Evolutionary conservation across 495 filamentous ascomycete genomes (phyloP), one percentile per base, ranked within the genome.

Genomic region (Penicillium pulvis): DNA sequence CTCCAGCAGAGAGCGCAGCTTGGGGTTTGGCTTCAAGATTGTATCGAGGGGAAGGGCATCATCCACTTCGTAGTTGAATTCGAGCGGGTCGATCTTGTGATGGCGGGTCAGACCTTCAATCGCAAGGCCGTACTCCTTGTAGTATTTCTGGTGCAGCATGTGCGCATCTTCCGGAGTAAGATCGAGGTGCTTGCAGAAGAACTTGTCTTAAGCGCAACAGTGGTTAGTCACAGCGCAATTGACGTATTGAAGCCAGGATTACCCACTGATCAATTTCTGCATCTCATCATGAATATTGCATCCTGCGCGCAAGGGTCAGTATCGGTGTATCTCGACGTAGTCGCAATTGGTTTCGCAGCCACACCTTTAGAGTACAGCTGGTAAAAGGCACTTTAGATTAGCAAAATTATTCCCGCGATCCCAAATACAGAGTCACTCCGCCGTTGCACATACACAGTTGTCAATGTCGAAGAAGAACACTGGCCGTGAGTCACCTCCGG

Each of bases 401-500:
- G 61, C 57, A 45, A 66, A 51, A 3, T 16, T 7, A 2, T 49
- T 16, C 12, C 2, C 4, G 23, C 19, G 7, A 28, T n/a, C 6
- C 14, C 42, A 31, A 17, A 10, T 30, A 24, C 23, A 24, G 9
- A 19, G 14, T 36, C 12, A 5, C 33, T 31, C 11, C 17, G 8
- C 35, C 14, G 53, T 49, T 23, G 20, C 17, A 82, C 84, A 60
- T 79, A 89, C 86, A 75, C 95, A 98, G 66, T 99, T 99, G 81
- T 99, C 95, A 70, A 99, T 97, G 67, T 99, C 95, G 61, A 92
- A 91, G 72, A 92, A 93, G 75, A 93, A 89, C 5, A 91, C 79
- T 0, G 86, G 83, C 45, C 85, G 71, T 53, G 71, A 58, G 60
- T 80, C 75, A 58, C 56, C n/a, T 30, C 36, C 10, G 16, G 33